Base-by-base conservation (phyloP, 2,329 filamentous ascomycete genomes). In the Apiospora kogelbergensis region DNA sequence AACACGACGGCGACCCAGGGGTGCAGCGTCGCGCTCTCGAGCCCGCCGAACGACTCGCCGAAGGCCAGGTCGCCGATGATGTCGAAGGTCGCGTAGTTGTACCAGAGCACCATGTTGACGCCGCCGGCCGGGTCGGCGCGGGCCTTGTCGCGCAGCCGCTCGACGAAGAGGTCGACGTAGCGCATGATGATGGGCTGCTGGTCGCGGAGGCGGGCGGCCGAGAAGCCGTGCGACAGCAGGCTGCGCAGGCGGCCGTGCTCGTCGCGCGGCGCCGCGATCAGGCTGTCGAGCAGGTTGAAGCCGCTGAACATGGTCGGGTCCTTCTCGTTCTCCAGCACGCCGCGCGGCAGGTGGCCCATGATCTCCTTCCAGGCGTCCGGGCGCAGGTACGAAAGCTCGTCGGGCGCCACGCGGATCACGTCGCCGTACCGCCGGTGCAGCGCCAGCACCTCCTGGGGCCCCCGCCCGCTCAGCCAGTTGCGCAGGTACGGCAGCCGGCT, bases 341-440 rank as follows among this genome's bases (percentile, higher is more conserved):
- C 72, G 10, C 72, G 71, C 9, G 66, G 65, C 3, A 71, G 70
- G 60, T 75, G 72, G 57, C 73, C 74, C 41, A 74, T 73, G 63
- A 76, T 74, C 17, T 81, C 79, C 64, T 74, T 75, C 77, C 78
- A 81, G 9, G 79, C 79, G 33, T 75, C 72, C 2, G 78, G 68
- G 79, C 79, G 63, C 33, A 74, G 74, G 68, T 79, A 84, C 4
- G 80, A 79, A 9, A 84, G 75, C 69, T 83, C 81, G 66, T 80
- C 75, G 0, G 82, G 82, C 3, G 75, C 74, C 53, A 82, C 72
- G 2, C 82, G 79, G 5, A 84, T 80, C 6, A 84, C 73, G 1
- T 76, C 74, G 10, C 82, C 82, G 67, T 81, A 81, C 67, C 77
- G 73, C 4, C 71, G 68, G 68, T 80, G 79, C 37, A 81, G 70